phyloP scores from a whole-genome alignment of 169 alveolate genomes.

The Plasmodium adleri region DNA sequence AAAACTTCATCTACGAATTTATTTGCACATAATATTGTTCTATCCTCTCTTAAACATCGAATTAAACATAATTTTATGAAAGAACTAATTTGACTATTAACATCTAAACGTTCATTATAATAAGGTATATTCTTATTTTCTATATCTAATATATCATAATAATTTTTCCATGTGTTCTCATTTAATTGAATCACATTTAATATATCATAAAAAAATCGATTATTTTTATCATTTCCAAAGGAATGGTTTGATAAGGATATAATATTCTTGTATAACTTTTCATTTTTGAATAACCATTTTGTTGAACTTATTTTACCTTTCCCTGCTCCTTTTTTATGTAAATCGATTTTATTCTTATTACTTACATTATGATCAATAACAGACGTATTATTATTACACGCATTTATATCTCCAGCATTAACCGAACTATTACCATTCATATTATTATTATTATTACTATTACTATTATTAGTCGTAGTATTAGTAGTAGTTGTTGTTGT shows the following conservation, averaged over 20 bases:
- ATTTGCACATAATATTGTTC: constrained; percentile 93
- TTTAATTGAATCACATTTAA: constrained; percentile 91
- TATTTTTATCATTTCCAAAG: constrained; percentile 93
- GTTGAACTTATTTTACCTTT: constrained; percentile 90
- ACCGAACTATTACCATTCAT: background rate
- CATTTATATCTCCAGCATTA: too few species aligned
- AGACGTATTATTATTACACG: too few species aligned
- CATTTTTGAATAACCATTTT: constrained; percentile 89
- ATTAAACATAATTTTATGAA: constrained; percentile 93
- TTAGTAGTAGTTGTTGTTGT: background rate
- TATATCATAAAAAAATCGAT: constrained; percentile 92
- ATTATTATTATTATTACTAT: background rate
- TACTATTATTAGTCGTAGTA: background rate
- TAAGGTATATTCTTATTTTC: constrained; percentile 94
- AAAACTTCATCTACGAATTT: constrained; percentile 90
- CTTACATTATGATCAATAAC: background rate
- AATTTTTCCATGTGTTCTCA: constrained; percentile 91
- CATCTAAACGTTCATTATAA: constrained; percentile 91
- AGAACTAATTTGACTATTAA: constrained; percentile 91
- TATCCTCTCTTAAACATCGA: constrained; percentile 94
- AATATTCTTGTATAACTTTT: constrained; percentile 93
- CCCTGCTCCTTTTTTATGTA: constrained; percentile 89
- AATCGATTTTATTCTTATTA: constrained; percentile 78
- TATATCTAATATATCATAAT: constrained; percentile 94
- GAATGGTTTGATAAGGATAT: constrained; percentile 93